Percentiles rank a stretch among this genome's conserved stretches.
Evolutionary conservation across 225 moss, liverwort and hornwort species (phyloP).

Genomic region (Pseudisothecium myosuroides): DNA sequence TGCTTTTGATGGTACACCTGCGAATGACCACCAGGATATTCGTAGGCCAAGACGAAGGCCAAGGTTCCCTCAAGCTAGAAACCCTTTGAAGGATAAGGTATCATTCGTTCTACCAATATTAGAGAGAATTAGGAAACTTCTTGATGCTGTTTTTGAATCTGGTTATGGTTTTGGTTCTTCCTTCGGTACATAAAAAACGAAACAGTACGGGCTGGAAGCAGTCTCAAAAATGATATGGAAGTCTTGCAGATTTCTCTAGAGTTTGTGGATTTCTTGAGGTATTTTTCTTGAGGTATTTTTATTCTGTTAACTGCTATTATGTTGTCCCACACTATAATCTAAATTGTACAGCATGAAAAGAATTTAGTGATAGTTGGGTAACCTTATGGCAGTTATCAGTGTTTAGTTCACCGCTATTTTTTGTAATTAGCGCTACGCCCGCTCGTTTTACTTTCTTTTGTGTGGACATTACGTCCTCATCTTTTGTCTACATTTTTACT

Average conservation of each 20-base stretch:
- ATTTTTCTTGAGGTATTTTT: neutral
- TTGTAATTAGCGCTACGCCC: neutral
- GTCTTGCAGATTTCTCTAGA: neutral
- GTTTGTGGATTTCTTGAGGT: neutral
- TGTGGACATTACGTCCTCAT: neutral
- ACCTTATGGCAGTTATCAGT: neutral
- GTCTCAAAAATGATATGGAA: neutral
- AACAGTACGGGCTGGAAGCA: neutral
- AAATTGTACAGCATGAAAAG: neutral
- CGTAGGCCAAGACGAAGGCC: conserved; percentile 74
- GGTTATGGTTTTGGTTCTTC: neutral
- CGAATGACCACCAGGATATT: conserved; percentile 65
- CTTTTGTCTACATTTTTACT: neutral
- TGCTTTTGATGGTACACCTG: conserved; percentile 32
- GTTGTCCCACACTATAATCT: neutral
- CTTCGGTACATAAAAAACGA: too few relatives aligned
- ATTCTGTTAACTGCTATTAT: neutral
- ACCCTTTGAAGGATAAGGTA: conserved; percentile 72
- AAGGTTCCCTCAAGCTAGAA: conserved; percentile 60
- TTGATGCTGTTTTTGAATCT: neutral
- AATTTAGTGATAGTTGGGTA: neutral
- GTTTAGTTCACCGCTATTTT: neutral
- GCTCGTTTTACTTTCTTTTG: neutral
- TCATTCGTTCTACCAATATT: neutral
- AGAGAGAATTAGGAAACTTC: neutral